Percentiles rank a stretch among this genome's conserved stretches.
phyloP scores from a whole-genome alignment of 2,329 filamentous ascomycete genomes.

The Colletotrichum limetticola region DNA sequence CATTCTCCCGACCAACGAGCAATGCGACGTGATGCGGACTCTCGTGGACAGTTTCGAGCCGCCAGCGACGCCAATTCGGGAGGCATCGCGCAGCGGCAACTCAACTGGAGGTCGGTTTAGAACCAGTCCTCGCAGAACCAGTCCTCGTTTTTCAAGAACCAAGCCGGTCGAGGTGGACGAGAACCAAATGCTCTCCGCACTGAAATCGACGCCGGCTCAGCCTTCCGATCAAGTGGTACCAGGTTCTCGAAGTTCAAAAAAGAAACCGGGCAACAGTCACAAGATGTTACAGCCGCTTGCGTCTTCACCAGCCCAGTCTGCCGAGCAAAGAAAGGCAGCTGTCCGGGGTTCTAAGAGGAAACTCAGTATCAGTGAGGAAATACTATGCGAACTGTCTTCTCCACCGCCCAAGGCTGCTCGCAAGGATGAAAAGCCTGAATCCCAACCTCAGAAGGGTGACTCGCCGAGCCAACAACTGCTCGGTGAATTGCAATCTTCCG shows the following conservation, averaged over 20 bases:
- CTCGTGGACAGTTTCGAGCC: neutral
- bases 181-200: neutral
- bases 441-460: neutral
- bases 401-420: neutral
- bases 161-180: neutral
- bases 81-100: neutral
- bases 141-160: neutral
- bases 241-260: neutral
- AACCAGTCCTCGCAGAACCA: slow-evolving; percentile 1
- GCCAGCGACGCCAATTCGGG: neutral
- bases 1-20: neutral
- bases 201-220: neutral
- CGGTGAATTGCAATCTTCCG: slow-evolving; percentile 5
- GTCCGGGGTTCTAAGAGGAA: neutral
- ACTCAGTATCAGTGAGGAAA: neutral
- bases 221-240: neutral
- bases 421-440: neutral
- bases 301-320: neutral
- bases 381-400: slow-evolving; percentile 11
- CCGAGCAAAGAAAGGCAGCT: neutral
- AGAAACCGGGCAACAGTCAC: neutral
- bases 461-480: slow-evolving; percentile 22
- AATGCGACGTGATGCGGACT: neutral
- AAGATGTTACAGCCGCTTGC: neutral
- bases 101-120: neutral